These are phyloP conservation scores for Apiosordaria backusii DNA, from an alignment of 495 filamentous ascomycete genomes.

Conservation along the genomic window DNA sequence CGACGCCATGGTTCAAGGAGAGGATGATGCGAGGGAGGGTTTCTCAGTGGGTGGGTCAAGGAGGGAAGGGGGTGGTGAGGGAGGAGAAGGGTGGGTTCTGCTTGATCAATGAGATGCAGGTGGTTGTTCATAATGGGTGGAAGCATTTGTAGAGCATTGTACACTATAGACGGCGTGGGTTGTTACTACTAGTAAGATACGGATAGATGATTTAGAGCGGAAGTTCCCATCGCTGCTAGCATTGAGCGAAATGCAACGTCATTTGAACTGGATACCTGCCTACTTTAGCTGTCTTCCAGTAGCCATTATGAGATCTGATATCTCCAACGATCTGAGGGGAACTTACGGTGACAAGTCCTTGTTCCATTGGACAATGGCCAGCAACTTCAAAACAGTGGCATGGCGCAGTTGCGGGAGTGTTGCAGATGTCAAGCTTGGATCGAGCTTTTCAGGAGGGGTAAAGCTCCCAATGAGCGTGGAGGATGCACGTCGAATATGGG, in stretches of 20 bases:
- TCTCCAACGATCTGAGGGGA: neutral
- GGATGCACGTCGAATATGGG: neutral
- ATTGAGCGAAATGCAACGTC: neutral
- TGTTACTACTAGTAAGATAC: neutral
- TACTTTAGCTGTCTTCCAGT: neutral
- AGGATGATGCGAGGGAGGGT: conserved; percentile 36
- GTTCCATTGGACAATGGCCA: neutral
- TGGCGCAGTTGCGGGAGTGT: neutral
- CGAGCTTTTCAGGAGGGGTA: too few species aligned
- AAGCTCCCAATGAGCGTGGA: neutral
- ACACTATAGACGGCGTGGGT: neutral
- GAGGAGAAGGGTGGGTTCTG: conserved; percentile 61
- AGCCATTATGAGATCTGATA: neutral
- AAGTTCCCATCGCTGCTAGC: neutral
- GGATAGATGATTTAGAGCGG: neutral
- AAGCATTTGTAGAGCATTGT: conserved; percentile 55
- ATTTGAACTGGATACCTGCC: neutral
- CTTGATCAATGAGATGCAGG: conserved; percentile 82
- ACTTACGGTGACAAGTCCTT: neutral
- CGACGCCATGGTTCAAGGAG: conserved; percentile 32
- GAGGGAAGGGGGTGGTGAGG: conserved; percentile 27
- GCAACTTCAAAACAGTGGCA: neutral
- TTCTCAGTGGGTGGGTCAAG: conserved; percentile 39
- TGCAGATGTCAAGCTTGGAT: neutral
- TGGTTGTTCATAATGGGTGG: conserved; percentile 72